Base-by-base conservation (phyloP, 2,329 filamentous ascomycete species). In the Lasiodiplodia sp. region DNA sequence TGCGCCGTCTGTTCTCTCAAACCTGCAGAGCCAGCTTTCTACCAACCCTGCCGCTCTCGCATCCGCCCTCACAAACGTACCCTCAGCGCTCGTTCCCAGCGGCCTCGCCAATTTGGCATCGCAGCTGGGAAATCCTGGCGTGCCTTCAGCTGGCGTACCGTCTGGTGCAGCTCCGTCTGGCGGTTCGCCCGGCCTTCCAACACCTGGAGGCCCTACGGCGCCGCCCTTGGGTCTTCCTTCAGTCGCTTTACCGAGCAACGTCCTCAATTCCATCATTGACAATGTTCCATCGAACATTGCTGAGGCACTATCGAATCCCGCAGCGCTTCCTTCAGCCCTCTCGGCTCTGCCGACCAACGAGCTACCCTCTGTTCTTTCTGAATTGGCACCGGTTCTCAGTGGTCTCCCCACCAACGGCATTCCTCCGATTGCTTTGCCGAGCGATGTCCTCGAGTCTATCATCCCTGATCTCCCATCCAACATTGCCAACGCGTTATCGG, bases 271-370 rank as follows among this genome's bases (percentile, higher is more conserved):
- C n/a, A 4, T 64, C 40, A 7, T 52, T 31, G 23, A 12, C 11
- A 38, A 52, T 31, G n/a, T 64, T 11, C 60, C 60, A 5, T 64
- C 60, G 6, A 38, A 52, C n/a, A 47, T 64, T 28, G 60, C 60
- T 31, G 18, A 21, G 14, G 65, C 65, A 14, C 38, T 67, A 7
- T 51, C 65, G 38, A 55, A 68, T 16, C 14, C 47, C 2, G 57
- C 7, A 0, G 25, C 66, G 0, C 44, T 68, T 6, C 21, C 56
- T 6, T 60, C 55, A 8, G 66, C 66, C 14, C 28, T 68, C 1
- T 21, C 6, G 11, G 66, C 44, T 28, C 55, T 68, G 4, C 55
- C 55, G 0, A 53, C 31, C 14, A 34, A 16, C 11, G 18, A 12
- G 3, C 38, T 58, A 10, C 40, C 65, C 2, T 56, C 53, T 1